These are phyloP conservation scores for Trametes versicolor DNA, from an alignment of 1,284 basidiomycete species.

Conservation along the genomic window DNA sequence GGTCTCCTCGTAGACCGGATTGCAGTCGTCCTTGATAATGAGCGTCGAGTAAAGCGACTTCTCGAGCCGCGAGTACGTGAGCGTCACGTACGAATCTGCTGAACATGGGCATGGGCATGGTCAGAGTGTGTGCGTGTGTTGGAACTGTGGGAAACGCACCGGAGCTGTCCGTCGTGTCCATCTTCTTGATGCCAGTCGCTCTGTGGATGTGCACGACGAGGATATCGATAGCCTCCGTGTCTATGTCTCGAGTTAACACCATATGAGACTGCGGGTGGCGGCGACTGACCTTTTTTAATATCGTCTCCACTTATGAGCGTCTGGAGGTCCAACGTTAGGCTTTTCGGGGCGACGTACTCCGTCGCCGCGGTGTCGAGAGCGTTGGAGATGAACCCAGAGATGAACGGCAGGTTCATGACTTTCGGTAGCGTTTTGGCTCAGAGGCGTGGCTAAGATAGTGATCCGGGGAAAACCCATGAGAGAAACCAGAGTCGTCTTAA, in stretches of 20 bases:
- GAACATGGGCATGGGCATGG: constrained; percentile 3
- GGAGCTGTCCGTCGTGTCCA: constrained; percentile 68
- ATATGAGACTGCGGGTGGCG: not conserved
- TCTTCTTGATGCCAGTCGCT: constrained; percentile 68
- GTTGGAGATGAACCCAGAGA: constrained; percentile 81
- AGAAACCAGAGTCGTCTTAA: constrained; percentile 61
- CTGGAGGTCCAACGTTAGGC: constrained; percentile 79
- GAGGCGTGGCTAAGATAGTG: constrained; percentile 78
- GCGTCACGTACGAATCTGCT: constrained; percentile 50
- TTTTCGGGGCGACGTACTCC: constrained; percentile 75
- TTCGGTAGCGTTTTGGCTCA: constrained; percentile 75
- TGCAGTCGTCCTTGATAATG: constrained; percentile 70
- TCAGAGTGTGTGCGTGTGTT: constrained; percentile 1
- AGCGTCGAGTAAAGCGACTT: constrained; percentile 80
- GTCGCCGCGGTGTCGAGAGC: constrained; percentile 75
- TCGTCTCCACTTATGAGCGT: constrained; percentile 70
- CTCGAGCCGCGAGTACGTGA: constrained; percentile 52
- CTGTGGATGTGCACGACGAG: constrained; percentile 75
- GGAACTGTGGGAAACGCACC: constrained; percentile 53
- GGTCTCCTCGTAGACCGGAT: constrained; percentile 84
- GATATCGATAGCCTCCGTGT: constrained; percentile 75
- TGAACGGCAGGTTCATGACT: constrained; percentile 82
- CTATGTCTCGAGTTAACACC: constrained; percentile 45
- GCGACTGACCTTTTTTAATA: constrained; percentile 50
- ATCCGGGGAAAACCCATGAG: constrained; percentile 84